Evolutionary conservation across 805 yeast genomes (phyloP).

Genomic region (Cyberlindnera bimundalis): DNA sequence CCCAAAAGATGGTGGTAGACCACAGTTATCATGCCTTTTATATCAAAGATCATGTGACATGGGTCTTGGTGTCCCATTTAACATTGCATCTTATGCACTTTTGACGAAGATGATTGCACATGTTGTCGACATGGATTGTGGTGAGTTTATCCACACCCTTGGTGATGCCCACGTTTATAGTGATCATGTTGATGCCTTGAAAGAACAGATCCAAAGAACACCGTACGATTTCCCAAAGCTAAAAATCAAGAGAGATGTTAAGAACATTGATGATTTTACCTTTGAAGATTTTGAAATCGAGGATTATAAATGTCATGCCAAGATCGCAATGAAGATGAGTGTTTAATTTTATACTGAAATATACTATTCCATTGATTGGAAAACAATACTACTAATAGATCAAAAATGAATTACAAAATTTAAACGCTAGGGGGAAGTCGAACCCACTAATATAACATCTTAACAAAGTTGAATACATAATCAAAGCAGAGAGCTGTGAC

Average conservation of each 20-base stretch:
- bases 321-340: constrained; percentile 95
- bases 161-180: constrained; percentile 96
- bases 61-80: constrained; percentile 99
- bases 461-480: no score
- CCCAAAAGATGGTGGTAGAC: constrained; percentile 58
- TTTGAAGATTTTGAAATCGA: constrained; percentile 83
- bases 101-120: constrained; percentile 94
- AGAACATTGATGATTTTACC: constrained; percentile 78
- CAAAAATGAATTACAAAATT: not conserved
- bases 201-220: constrained; percentile 68
- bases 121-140: constrained; percentile 92
- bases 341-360: constrained; percentile 51
- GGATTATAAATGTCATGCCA: constrained; percentile 76
- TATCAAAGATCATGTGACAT: constrained; percentile 98
- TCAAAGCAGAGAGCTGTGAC: constrained; percentile 25
- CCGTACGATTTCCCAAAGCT: constrained; percentile 84
- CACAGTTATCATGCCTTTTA: constrained; percentile 78
- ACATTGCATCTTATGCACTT: constrained; percentile 93
- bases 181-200: constrained; percentile 89
- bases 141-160: constrained; percentile 91
- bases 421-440: no score
- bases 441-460: no score
- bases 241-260: constrained; percentile 61
- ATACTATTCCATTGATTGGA: no score
- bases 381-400: not conserved